Evolutionary conservation across 331 rosid species (phyloP), one percentile per base, ranked within the genome.

Genomic region (Malus hybrid): DNA sequence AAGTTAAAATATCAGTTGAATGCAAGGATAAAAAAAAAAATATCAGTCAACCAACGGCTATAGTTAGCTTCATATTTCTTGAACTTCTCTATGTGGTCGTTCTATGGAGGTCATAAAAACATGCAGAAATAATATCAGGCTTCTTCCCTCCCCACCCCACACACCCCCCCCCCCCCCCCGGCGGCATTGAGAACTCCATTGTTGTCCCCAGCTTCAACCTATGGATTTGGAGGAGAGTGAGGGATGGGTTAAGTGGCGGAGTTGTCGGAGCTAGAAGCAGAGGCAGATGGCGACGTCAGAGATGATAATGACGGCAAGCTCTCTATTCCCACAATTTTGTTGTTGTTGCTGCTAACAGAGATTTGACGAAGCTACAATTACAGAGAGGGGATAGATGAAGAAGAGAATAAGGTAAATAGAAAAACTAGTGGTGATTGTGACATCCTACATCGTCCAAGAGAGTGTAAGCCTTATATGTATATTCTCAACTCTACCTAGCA

Each of bases 21-120:
- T 8, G 44, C 44, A 36, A 9, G 44, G 11, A 36, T 36, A 36
- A 36, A 8, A 36, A n/a, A n/a, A n/a, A 36, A 36, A n/a, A 24
- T 24, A 36, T 36, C 87, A 83, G 79, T 86, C 70, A 86, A 70
- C 71, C 84, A 83, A 33, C 71, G 73, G 36, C 86, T 77, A 81
- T 81, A 84, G 70, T 79, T 83, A 70, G 82, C 81, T 83, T 84
- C 86, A 78, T 83, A 86, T 39, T 79, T 84, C 83, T 81, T 79
- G 75, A 81, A 86, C 80, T 81, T 86, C 73, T 86, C 81, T 39
- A 34, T 77, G 75, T 70, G 75, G 36, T 68, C 13, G 77, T 56
- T 9, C 59, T 33, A 72, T 73, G 69, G 62, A 81, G 67, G 31
- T 81, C 82, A 27, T 65, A 67, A 61, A 76, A 76, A 67, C 34